phyloP scores from a whole-genome alignment of 192 early-diverging fungal genomes.

The Diversispora eburnea region DNA sequence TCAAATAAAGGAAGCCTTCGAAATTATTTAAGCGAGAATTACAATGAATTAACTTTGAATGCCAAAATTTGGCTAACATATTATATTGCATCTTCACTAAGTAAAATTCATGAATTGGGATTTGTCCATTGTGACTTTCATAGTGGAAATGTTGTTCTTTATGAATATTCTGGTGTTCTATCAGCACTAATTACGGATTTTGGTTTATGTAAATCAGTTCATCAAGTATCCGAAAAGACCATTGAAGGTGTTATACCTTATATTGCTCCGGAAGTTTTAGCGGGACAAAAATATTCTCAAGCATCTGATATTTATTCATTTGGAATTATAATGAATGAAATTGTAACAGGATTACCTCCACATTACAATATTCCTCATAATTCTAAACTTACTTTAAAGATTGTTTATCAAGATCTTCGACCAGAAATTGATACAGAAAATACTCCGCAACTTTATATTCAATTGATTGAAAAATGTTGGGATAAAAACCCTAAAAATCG shows the following conservation, averaged over 20 bases:
- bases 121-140: slow-evolving; percentile 16
- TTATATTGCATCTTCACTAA: not conserved
- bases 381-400: not conserved
- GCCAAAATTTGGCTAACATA: not conserved
- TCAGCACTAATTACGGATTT: slow-evolving; percentile 5
- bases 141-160: slow-evolving; percentile 2
- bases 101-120: not conserved
- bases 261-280: slow-evolving; percentile 18
- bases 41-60: not conserved
- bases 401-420: not conserved
- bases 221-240: not conserved
- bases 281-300: slow-evolving; percentile 3
- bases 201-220: not conserved
- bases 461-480: slow-evolving; percentile 13
- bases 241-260: slow-evolving; percentile 24
- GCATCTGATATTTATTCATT: slow-evolving; percentile 23
- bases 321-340: slow-evolving; percentile 12
- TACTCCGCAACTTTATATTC: not conserved
- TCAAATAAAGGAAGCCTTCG: not conserved
- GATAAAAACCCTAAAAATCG: not conserved
- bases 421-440: not conserved
- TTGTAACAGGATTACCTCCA: not conserved
- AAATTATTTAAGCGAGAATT: not conserved
- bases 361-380: slow-evolving; percentile 14
- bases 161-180: not conserved